Evolutionary conservation across 768 basidiomycete species (phyloP), one percentile per base, ranked within the genome.

Genomic region (Hypholoma fasciculare): DNA sequence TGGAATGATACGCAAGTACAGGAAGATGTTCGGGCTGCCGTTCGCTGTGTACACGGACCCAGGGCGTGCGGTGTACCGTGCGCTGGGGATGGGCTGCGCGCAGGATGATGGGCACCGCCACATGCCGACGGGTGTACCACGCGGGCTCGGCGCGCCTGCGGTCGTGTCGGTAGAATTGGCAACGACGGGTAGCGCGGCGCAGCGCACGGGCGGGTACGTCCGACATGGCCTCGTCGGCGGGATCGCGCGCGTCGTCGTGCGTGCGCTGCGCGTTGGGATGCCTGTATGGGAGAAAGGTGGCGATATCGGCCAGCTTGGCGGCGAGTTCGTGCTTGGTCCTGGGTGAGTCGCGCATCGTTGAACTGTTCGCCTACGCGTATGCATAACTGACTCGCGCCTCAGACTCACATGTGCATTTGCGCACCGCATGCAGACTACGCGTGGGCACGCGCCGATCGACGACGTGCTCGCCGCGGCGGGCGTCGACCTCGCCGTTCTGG

Each of bases 11-110:
- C 79, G 82, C 58, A 87, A 89, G 49, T 95, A 94, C 69, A 76
- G 79, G 80, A 83, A 89, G 68, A 87, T 92, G 60, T 90, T 94
- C 70, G 80, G 77, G 23, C 81, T 84, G 54, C 85, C 87, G 0
- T 92, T 90, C 71, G 74, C 80, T 26, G 75, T 96, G 63, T 96
- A 92, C 71, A 89, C 90, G 8, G 92, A 94, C 67, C 92, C 93
- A 1, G 76, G 82, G 0, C 72, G 88, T 20, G 77, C 74, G 1
- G 74, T 96, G 20, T 89, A 97, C 71, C 73, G 75, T 13, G 82
- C 86, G 1, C 75, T 98, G 0, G 93, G 94, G 1, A 94, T 96
- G 88, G 72, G 70, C 4, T 66, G 65, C 34, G 68, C 65, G 27
- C 62, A 66, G n/a, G 46, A 66, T 34, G 59, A 49, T 23, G 56